Evolutionary conservation across 1,139 yeast genomes (phyloP).

Genomic region (Geotrichum reessii): DNA sequence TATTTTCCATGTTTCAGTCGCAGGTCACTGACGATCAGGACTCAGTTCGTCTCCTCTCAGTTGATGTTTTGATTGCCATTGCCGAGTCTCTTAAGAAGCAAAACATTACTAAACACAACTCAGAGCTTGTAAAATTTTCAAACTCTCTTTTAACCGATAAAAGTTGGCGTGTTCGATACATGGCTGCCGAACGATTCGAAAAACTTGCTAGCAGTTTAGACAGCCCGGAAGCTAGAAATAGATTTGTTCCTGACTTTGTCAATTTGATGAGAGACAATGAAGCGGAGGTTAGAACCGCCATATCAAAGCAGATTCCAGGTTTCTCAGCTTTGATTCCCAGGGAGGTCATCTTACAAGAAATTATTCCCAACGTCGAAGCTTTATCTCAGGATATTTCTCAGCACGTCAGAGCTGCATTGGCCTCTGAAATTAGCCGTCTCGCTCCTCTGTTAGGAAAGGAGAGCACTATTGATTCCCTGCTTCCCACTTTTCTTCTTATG

Average conservation of each 20-base stretch:
- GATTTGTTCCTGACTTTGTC: slow-evolving; percentile 65
- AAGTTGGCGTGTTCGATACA: slow-evolving; percentile 97
- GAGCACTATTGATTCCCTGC: slow-evolving; percentile 69
- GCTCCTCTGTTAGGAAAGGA: slow-evolving; percentile 86
- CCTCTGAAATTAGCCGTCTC: slow-evolving; percentile 77
- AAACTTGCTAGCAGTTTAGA: slow-evolving; percentile 64
- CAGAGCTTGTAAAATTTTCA: slow-evolving; percentile 38
- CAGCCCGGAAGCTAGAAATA: slow-evolving; percentile 47
- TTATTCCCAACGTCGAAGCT: slow-evolving; percentile 78
- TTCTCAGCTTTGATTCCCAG: slow-evolving; percentile 45
- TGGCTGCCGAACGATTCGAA: slow-evolving; percentile 90
- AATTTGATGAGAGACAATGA: slow-evolving; percentile 84
- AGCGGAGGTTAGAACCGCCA: slow-evolving; percentile 93
- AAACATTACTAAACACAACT: slow-evolving; percentile 28
- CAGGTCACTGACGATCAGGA: slow-evolving; percentile 87
- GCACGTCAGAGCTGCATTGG: slow-evolving; percentile 87
- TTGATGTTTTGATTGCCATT: slow-evolving; percentile 68
- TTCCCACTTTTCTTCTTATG: slow-evolving; percentile 90
- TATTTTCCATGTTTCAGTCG: slow-evolving; percentile 75
- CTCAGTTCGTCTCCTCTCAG: slow-evolving; percentile 84
- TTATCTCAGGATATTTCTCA: slow-evolving; percentile 89
- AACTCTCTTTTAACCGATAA: slow-evolving; percentile 75
- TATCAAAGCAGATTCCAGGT: slow-evolving; percentile 85
- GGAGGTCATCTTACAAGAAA: slow-evolving; percentile 56
- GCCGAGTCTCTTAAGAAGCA: slow-evolving; percentile 35